phyloP scores from a whole-genome alignment of 495 filamentous ascomycete genomes.

The Neurospora tetrasperma region DNA sequence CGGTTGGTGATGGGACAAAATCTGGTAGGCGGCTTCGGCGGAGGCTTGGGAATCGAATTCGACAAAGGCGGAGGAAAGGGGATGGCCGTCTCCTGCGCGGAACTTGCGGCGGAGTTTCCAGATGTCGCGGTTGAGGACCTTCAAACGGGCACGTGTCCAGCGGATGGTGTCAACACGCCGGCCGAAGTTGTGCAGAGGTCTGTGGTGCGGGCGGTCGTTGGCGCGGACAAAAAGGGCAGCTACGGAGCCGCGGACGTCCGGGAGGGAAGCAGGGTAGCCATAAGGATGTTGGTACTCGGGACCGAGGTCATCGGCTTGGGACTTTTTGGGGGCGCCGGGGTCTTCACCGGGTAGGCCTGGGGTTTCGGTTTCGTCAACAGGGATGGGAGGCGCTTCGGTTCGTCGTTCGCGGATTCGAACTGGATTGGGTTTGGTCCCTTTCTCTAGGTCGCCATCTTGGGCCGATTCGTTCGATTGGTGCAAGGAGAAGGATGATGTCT shows the following conservation, averaged over 20 bases:
- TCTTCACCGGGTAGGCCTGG: slow-evolving; percentile 1
- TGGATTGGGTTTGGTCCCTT: neutral
- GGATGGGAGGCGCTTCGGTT: neutral
- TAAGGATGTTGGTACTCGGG: slow-evolving; percentile 28
- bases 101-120: slow-evolving; percentile 42
- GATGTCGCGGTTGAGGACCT: slow-evolving; percentile 63
- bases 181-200: slow-evolving; percentile 42
- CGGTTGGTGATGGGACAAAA: slow-evolving; percentile 66
- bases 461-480: neutral
- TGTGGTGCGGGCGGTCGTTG: slow-evolving; percentile 43
- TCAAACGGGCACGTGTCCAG: slow-evolving; percentile 68
- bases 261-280: slow-evolving; percentile 28
- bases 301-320: slow-evolving; percentile 2
- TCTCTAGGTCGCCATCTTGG: neutral
- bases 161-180: slow-evolving; percentile 69
- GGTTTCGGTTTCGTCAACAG: neutral
- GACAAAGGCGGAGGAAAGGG: slow-evolving; percentile 63
- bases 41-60: slow-evolving; percentile 68
- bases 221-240: slow-evolving; percentile 70
- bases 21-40: slow-evolving; percentile 76
- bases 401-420: neutral
- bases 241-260: slow-evolving; percentile 49
- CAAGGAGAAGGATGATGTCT: slow-evolving; percentile 8
- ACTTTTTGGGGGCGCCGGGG: slow-evolving; percentile 6
- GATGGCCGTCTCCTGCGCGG: slow-evolving; percentile 34